Evolutionary conservation across 805 yeast species (phyloP), one percentile per base, ranked within the genome.

Genomic region (Starmerella stellata): DNA sequence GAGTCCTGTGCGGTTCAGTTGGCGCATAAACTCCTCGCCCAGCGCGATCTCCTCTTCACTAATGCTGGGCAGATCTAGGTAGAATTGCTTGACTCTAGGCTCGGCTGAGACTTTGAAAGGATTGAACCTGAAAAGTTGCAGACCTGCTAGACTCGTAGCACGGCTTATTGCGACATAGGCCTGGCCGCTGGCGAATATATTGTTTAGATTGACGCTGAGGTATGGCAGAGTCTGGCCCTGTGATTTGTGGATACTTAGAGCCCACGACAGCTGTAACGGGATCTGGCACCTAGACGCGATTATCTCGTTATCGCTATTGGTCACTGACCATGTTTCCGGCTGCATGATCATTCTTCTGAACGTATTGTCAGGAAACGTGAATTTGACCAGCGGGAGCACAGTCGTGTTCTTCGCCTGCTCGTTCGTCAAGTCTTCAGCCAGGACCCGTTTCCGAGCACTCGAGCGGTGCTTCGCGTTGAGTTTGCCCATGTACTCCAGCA

Each of bases 241-340:
- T 0, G 95, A 75, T 59, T 90, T 87, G 55, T 90, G 98, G 34
- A 90, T 85, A 0, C 95, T 83, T 33, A 90, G 58, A 0, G 98
- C 83, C 95, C 96, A 90, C 0, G 98, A 93, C n/a, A 85, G 61
- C 49, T 87, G 74, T 38, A 90, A 60, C 0, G 98, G 98, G 2
- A 90, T 48, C 52, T 90, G 98, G 0, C 66, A 63, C 49, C 95
- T 64, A 2, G 77, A 65, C 1, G 80, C 93, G 13, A 81, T 47
- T 0, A 76, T 70, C 7, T 64, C 64, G 17, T 77, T 81, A 19
- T 65, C 60, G 37, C 78, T 82, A 56, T 82, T 92, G 45, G 76
- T 87, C 18, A 80, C 63, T 0, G 66, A 68, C 82, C 95, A 87
- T 13, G 65, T 65, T 53, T 87, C 96, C 0, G 85, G 82, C 44